Evolutionary conservation across 306 rosid genomes (phyloP), one percentile per base, ranked within the genome.

Genomic region (Quercus alba): DNA sequence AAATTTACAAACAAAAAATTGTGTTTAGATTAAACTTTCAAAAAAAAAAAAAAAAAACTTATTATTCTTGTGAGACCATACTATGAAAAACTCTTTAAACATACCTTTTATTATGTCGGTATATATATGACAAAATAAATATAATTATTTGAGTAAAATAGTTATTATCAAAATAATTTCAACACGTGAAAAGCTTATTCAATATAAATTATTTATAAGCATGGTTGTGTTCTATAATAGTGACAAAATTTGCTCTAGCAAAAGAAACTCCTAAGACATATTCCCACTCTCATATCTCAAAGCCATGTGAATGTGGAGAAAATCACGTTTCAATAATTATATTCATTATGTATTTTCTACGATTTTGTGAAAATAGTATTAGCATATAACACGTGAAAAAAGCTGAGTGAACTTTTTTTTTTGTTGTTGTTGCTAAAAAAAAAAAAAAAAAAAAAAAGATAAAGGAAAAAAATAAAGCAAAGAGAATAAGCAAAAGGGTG

Each of bases 321-420:
- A 31, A 66, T 35, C 3, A 28, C 17, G 31, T 64, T 64, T 30
- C 20, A 28, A 19, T 19, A 64, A 30, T 31, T 64, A 28, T 30
- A 74, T 80, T 75, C 13, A 30, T 74, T 77, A 74, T 73, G 56
- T 57, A 31, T 64, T 72, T 74, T 81, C 73, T 77, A 67, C 79
- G 78, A 84, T 85, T 68, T 67, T 61, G 76, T 61, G 77, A 70
- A 83, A 79, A 56, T 56, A 18, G 66, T 33, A 80, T 56, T 52
- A 74, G 68, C 75, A 73, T 84, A 68, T 84, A 83, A 87, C 91
- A 84, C 86, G 91, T 85, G 97, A 85, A 85, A 81, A 89, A 88
- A 90, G 96, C 83, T 81, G 68, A 75, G 71, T 35, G 70, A 77
- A 68, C 88, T 86, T 90, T 82, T 73, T 64, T 78, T 80, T 75